Percentiles rank a stretch among this genome's conserved stretches.
Evolutionary conservation across 306 rosid species (phyloP).

Genomic region (Quercus variabilis): DNA sequence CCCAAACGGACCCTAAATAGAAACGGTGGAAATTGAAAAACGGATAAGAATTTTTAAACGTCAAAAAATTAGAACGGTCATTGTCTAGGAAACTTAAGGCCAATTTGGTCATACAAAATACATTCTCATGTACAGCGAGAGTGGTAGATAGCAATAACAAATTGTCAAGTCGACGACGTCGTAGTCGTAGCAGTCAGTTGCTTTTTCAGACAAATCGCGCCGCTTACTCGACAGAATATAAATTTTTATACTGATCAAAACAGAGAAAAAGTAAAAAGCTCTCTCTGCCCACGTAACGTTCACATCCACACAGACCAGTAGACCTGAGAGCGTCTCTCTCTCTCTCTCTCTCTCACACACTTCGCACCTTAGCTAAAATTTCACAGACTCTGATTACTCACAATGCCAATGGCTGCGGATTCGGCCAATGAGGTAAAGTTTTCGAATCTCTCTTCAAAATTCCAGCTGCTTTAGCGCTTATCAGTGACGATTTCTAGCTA

Average conservation of each 20-base stretch:
- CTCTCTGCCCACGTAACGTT: slow-evolving; percentile 37
- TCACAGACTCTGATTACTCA: not conserved
- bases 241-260: too few relatives aligned
- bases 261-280: not conserved
- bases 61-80: too few relatives aligned
- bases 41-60: too few relatives aligned
- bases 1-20: too few relatives aligned
- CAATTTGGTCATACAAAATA: too few relatives aligned
- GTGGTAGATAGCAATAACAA: too few relatives aligned
- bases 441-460: not conserved
- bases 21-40: too few relatives aligned
- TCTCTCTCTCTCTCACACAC: not conserved
- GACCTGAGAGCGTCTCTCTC: not conserved
- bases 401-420: slow-evolving; percentile 40
- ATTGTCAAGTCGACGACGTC: too few relatives aligned
- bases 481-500: not conserved
- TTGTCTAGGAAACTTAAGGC: too few relatives aligned
- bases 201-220: slow-evolving; percentile 18
- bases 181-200: too few relatives aligned
- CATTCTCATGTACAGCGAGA: too few relatives aligned
- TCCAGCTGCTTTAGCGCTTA: not conserved
- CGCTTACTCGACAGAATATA: not conserved
- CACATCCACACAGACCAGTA: slow-evolving; percentile 2
- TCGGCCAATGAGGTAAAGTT: slow-evolving; percentile 40
- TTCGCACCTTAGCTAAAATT: not conserved